Percentiles rank a stretch among this genome's conserved stretches.
Conservation (phyloP, 345 rosid genomes). For the Eucalyptus leucophloia region DNA sequence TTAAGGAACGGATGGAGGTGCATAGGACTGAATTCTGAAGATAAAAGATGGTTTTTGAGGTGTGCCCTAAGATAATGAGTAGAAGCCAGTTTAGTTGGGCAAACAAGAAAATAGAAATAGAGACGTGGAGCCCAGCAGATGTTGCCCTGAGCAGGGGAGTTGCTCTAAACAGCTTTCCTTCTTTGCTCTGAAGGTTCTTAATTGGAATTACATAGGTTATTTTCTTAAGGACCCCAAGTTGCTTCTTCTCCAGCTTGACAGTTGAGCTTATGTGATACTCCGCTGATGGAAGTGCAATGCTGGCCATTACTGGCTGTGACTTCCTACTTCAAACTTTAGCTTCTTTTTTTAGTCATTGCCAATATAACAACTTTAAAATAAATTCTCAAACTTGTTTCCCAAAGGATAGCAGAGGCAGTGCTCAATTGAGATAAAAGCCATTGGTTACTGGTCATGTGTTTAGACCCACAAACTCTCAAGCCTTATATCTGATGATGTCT, state of each 20-base stretch:
- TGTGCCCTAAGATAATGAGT: neutral
- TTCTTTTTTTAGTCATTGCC: neutral
- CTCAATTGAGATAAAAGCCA: neutral
- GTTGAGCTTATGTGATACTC: neutral
- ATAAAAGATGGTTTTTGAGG: neutral
- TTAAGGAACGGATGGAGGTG: neutral
- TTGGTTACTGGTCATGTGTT: neutral
- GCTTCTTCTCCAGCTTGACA: no score
- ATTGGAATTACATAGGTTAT: no score
- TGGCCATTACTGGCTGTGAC: neutral
- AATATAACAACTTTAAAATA: neutral
- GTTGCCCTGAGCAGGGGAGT: neutral
- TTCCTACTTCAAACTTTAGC: neutral
- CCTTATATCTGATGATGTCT: neutral
- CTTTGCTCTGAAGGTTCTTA: neutral
- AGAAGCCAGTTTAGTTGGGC: neutral
- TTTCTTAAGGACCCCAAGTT: no score
- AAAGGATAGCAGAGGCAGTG: neutral
- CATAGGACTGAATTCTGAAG: neutral
- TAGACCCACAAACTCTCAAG: neutral
- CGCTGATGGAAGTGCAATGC: neutral
- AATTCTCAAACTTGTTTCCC: neutral
- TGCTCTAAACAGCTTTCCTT: neutral
- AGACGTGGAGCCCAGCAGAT: conserved; percentile 17
- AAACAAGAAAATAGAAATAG: conserved; percentile 17